A percentile compares a stretch with the other conserved stretches of the same genome.
These are phyloP conservation scores for Luvunga scandens DNA, from an alignment of 345 rosid species.

Conservation along the genomic window DNA sequence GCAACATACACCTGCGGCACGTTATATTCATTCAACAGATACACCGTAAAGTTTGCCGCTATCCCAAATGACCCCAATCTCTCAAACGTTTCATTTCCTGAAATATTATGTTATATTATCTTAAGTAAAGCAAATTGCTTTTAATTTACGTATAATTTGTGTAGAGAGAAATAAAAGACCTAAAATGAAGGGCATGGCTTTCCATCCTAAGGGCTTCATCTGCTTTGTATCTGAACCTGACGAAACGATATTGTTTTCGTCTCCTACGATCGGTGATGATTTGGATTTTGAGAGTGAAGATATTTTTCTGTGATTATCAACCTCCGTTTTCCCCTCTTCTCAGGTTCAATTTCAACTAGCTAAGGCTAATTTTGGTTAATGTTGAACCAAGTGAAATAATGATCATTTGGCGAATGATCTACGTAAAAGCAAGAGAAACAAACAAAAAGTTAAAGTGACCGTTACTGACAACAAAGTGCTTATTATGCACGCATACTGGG, in stretches of 20 bases:
- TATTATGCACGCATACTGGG: not conserved
- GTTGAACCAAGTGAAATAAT: not conserved
- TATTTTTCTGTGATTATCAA: not conserved
- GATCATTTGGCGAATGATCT: too few relatives aligned
- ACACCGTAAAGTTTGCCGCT: constrained; percentile 37
- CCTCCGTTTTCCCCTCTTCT: not conserved
- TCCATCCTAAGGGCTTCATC: constrained; percentile 62
- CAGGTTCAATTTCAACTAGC: not conserved
- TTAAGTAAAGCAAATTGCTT: too few relatives aligned
- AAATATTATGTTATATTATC: too few relatives aligned
- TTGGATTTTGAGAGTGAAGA: not conserved
- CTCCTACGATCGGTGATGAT: not conserved
- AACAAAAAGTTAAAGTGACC: not conserved
- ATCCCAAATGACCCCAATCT: constrained; percentile 43
- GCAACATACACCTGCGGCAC: constrained; percentile 38
- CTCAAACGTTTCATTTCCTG: constrained; percentile 57
- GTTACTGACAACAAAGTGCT: not conserved
- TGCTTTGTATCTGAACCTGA: constrained; percentile 23
- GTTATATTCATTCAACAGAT: constrained; percentile 24
- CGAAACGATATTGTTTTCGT: not conserved
- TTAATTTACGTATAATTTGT: too few relatives aligned
- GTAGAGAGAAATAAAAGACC: constrained; percentile 27
- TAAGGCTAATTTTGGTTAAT: not conserved
- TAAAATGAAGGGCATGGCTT: constrained; percentile 71
- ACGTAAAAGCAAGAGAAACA: not conserved